Evolutionary conservation across 2,329 filamentous ascomycete genomes (phyloP), one percentile per base, ranked within the genome.

Genomic region (Botrytis porri): DNA sequence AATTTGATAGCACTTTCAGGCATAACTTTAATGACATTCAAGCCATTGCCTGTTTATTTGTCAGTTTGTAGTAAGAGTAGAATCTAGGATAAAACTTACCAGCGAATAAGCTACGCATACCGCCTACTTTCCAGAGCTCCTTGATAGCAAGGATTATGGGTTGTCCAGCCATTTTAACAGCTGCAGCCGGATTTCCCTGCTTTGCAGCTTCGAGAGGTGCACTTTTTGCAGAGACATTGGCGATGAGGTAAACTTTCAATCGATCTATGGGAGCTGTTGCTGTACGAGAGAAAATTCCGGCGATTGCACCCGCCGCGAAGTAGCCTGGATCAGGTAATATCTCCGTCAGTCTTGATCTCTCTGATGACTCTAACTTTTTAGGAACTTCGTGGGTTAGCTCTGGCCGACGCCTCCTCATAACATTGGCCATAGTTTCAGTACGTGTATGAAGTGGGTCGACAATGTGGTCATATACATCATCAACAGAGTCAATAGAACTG

Each of bases 1-100:
- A 99, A 99, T 83, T 98, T 97, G 81, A 99, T 97, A 39, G 96
- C 95, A 41, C 95, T 98, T 84, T 99, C 96, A 0, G 96, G 96
- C 94, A 98, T 97, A 74, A 99, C 96, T 83, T 99, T 99, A 80
- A 98, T 83, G 4, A 99, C 94, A 78, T 99, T 99, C 77, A 99
- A 85, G 5, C 96, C 96, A 80, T 99, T 99, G 54, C 96, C 95
- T 97, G 78, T 35, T 39, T 16, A 32, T 72, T 77, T 62, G 76
- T 71, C 75, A 63, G n/a, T 64, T n/a, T 60, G 14, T 59, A 9
- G 29, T 48, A 67, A 45, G 29, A 25, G 25, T 63, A 4, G 12
- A 22, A 25, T 22, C 8, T 6, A 20, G 25, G 29, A 45, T 14
- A 29, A 29, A 35, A 76, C 90, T 82, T 83, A 97, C 94, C 96